phyloP scores from a whole-genome alignment of 1,284 basidiomycete genomes.

The Ganoderma leucocontextum region DNA sequence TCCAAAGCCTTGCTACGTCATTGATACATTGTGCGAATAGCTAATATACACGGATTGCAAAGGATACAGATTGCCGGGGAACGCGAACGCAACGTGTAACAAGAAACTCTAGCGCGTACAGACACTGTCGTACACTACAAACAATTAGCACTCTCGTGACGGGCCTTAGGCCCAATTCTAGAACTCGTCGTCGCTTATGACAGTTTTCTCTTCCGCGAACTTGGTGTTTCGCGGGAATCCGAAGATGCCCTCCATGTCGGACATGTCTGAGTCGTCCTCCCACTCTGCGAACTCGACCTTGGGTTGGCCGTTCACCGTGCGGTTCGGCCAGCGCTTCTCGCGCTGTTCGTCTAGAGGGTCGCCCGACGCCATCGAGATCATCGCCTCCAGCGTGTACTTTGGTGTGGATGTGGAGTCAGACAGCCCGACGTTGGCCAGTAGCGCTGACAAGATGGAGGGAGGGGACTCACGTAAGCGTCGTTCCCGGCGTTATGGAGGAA shows the following conservation, averaged over 20 bases:
- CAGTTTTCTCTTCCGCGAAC: slow-evolving; percentile 10
- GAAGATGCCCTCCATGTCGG: slow-evolving; percentile 46
- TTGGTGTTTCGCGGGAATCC: slow-evolving; percentile 16
- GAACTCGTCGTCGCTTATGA: slow-evolving; percentile 14
- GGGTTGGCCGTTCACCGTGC: slow-evolving; percentile 52
- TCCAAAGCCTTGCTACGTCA: neutral
- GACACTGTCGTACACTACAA: neutral
- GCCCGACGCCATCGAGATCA: slow-evolving; percentile 74
- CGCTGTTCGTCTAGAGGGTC: slow-evolving; percentile 75
- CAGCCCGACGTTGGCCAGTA: neutral
- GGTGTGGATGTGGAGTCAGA: neutral
- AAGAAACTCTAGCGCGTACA: neutral
- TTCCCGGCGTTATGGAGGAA: slow-evolving; percentile 87
- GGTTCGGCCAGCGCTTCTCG: slow-evolving; percentile 78
- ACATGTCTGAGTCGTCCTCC: slow-evolving; percentile 67
- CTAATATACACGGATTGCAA: neutral
- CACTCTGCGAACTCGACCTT: slow-evolving; percentile 65
- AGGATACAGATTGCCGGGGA: neutral
- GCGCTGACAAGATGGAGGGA: neutral
- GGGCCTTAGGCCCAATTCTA: no score
- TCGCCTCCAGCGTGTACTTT: slow-evolving; percentile 73
- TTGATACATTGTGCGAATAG: neutral
- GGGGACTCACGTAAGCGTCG: slow-evolving; percentile 73
- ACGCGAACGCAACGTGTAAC: neutral
- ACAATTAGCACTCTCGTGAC: neutral